Base-by-base conservation (phyloP, 805 yeast species). In the Metschnikowia lachancei region DNA sequence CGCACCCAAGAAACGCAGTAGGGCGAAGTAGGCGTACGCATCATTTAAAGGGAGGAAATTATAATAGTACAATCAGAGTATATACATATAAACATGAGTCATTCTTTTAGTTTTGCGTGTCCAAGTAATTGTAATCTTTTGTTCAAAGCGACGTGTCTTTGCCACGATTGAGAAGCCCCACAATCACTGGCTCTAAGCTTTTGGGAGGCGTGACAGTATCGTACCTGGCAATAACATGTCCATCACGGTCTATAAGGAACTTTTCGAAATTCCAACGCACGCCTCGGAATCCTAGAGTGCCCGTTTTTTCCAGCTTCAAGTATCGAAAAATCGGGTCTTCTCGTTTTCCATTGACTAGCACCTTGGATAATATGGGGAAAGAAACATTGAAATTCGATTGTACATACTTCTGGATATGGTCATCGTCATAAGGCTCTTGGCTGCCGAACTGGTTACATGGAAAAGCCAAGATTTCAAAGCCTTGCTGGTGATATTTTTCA, bases 401-500 rank as follows among this genome's bases (percentile, higher is more conserved):
- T 16, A 60, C 59, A 14, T 49, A 51, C 17, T 38, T 34, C 16
- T 57, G 59, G 14, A 69, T 59, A 24, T 59, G 47, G 3, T 36
- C 77, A 41, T 78, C 81, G 2, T 78, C 60, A 3, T 82, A 83
- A 55, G 94, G 84, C 67, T 91, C 87, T 72, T 94, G 85, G 57
- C 78, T 70, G 19, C 85, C 91, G 63, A 90, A 90, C 64, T 89
- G 96, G 69, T 88, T 87, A 67, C 96, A 87, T 28, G 97, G 97
- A 77, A 90, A 89, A 0, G 90, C 97, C 30, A 90, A 53, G 22
- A 90, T 74, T 37, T 69, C 80, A 19, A 91, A 70, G 1, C 87
- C 95, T 51, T 76, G 60, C 40, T 76, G 79, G 43, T 76, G 67
- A 67, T 83, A 86, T 61, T 81, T 80, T 50, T 81, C 69, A 69